Conservation (phyloP, 805 yeast genomes). For the Cyberlindnera mrakii region DNA sequence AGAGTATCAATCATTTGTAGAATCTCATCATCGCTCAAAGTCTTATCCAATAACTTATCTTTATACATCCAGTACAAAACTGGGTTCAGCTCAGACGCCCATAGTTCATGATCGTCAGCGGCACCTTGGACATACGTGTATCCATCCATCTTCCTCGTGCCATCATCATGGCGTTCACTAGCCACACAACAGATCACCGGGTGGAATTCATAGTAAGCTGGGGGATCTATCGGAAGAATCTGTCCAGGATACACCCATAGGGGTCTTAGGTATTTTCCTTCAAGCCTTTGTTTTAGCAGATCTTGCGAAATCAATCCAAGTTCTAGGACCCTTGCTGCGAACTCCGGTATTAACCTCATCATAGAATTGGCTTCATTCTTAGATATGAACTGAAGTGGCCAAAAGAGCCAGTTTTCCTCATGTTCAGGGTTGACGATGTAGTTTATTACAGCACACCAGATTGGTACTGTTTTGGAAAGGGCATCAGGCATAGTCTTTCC, state of each 20-base stretch:
- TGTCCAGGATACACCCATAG: constrained; percentile 62
- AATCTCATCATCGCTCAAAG: constrained; percentile 27
- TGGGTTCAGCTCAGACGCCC: constrained; percentile 60
- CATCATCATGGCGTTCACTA: constrained; percentile 57
- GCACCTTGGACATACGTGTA: constrained; percentile 83
- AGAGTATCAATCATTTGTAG: constrained; percentile 5
- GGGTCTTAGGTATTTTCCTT: constrained; percentile 52
- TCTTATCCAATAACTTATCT: constrained; percentile 22
- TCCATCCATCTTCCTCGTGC: constrained; percentile 39
- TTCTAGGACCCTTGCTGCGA: constrained; percentile 38
- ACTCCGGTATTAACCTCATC: constrained; percentile 35
- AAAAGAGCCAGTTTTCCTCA: constrained; percentile 31
- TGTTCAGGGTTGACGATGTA: constrained; percentile 29
- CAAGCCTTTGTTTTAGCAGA: constrained; percentile 26
- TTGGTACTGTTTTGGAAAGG: constrained; percentile 78
- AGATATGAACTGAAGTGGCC: constrained; percentile 52
- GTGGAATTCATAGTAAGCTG: constrained; percentile 28
- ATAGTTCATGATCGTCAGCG: constrained; percentile 88
- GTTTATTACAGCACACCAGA: constrained; percentile 84
- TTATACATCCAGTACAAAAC: constrained; percentile 48
- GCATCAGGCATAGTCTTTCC: constrained; percentile 88
- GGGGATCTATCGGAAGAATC: constrained; percentile 27
- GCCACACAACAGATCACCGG: constrained; percentile 55
- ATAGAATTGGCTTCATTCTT: constrained; percentile 52
- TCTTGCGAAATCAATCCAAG: constrained; percentile 34